Evolutionary conservation across 352 stramenopile genomes (phyloP).

Genomic region (Globisporangium okanoganense): DNA sequence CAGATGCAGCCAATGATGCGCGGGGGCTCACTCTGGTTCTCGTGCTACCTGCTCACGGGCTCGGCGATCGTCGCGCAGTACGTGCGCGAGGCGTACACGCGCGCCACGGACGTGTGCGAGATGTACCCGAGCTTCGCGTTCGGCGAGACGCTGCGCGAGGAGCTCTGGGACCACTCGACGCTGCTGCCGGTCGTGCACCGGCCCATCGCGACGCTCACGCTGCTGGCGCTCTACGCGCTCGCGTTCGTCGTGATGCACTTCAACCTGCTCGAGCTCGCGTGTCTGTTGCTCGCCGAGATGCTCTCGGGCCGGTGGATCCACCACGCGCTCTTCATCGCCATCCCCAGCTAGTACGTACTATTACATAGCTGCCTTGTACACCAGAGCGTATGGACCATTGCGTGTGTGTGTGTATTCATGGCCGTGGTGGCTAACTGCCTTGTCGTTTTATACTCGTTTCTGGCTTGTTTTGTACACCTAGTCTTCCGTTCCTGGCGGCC

Average conservation of each 20-base stretch:
- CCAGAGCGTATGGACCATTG: background rate
- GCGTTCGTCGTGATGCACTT: slow-evolving; percentile 30
- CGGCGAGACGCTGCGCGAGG: slow-evolving; percentile 46
- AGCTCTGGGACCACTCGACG: slow-evolving; percentile 56
- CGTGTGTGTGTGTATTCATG: background rate
- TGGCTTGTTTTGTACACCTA: slow-evolving; percentile 11
- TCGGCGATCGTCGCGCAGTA: slow-evolving; percentile 40
- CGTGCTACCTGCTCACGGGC: slow-evolving; percentile 39
- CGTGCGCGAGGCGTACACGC: slow-evolving; percentile 41
- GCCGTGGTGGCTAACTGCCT: too few species aligned
- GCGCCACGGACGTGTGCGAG: slow-evolving; percentile 39
- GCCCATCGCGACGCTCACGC: slow-evolving; percentile 39
- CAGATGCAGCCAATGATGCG: background rate
- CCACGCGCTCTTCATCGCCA: slow-evolving; percentile 43
- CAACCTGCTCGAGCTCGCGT: slow-evolving; percentile 38
- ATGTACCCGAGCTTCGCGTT: slow-evolving; percentile 69
- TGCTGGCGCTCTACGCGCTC: slow-evolving; percentile 30
- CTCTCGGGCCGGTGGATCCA: slow-evolving; percentile 56
- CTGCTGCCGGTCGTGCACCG: slow-evolving; percentile 36
- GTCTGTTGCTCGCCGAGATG: slow-evolving; percentile 42
- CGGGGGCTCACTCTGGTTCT: slow-evolving; percentile 28
- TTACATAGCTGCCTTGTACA: background rate
- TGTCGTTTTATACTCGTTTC: background rate
- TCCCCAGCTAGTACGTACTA: slow-evolving; percentile 49
- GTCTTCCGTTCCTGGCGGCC: slow-evolving; percentile 47